Evolutionary conservation across 768 basidiomycete genomes (phyloP), one percentile per base, ranked within the genome.

Genomic region (Russula sp.): DNA sequence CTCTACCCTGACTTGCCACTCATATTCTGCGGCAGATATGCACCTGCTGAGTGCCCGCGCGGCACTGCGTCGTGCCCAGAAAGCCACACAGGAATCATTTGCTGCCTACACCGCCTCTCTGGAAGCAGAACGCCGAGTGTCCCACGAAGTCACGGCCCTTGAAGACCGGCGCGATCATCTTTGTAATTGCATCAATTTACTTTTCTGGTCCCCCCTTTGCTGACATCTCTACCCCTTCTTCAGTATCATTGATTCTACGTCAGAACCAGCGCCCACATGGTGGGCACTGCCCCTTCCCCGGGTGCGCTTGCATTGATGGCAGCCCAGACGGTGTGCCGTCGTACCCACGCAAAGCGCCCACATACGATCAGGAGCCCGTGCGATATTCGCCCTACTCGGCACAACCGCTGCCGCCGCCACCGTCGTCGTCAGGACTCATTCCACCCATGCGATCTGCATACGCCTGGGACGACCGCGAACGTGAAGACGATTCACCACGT

Each of bases 151-250:
- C 3, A 64, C 59, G 16, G 58, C 54, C 29, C 64, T 53, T 1
- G 66, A 66, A 41, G 66, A 66, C 53, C 41, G 64, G 7, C 64
- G 66, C 2, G 66, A 66, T 41, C 58, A 53, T 35, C 36, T 67
- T 29, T 58, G 65, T 65, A 55, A 54, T 36, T 41, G 16, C 36
- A 16, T 32, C 43, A 47, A 56, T 16, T 29, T 18, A 22, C 51
- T 9, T n/a, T 14, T 18, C 18, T 35, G n/a, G n/a, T n/a, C 18
- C 7, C 3, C 3, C 55, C 10, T 7, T 47, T 11, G 48, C 45
- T 62, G 41, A 62, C 41, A n/a, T 6, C 2, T 5, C 7, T 48
- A 4, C 20, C 20, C 16, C 9, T 22, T 35, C 3, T 43, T 10
- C 22, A 65, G 65, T 66, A n/a, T 65, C 65, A 13, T 53, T 59